Conservation (phyloP, 1,139 yeast genomes). For the Candida tropicalis region DNA sequence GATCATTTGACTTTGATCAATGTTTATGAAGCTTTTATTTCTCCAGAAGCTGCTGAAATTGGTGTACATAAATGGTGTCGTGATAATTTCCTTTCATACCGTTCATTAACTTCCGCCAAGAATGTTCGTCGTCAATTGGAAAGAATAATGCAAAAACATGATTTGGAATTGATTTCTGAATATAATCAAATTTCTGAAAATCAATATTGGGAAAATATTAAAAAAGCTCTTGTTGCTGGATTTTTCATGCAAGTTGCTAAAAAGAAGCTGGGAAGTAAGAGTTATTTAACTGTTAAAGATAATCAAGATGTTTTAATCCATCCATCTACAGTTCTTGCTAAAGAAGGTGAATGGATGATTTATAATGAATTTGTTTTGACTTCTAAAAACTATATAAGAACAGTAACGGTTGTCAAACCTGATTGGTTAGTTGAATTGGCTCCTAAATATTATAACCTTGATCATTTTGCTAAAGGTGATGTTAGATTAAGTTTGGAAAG, state of each 20-base stretch:
- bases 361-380: conserved; percentile 96
- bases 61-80: conserved; percentile 86
- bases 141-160: conserved; percentile 81
- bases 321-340: conserved; percentile 87
- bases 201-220: conserved; percentile 71
- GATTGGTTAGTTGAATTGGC: conserved; percentile 91
- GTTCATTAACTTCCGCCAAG: conserved; percentile 82
- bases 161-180: conserved; percentile 70
- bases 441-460: conserved; percentile 79
- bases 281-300: conserved; percentile 87
- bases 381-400: conserved; percentile 88
- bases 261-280: conserved; percentile 69
- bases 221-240: conserved; percentile 89
- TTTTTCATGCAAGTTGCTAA: conserved; percentile 99
- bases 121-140: conserved; percentile 83
- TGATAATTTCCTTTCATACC: conserved; percentile 79
- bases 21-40: conserved; percentile 82
- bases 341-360: conserved; percentile 88
- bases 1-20: conserved; percentile 91
- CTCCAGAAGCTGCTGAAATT: conserved; percentile 63
- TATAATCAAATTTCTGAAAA: conserved; percentile 71
- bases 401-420: conserved; percentile 89
- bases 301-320: conserved; percentile 94
- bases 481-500: conserved; percentile 79
- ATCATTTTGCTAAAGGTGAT: conserved; percentile 79